Evolutionary conservation across 495 filamentous ascomycete genomes (phyloP).

Genomic region (Apiosordaria backusii): DNA sequence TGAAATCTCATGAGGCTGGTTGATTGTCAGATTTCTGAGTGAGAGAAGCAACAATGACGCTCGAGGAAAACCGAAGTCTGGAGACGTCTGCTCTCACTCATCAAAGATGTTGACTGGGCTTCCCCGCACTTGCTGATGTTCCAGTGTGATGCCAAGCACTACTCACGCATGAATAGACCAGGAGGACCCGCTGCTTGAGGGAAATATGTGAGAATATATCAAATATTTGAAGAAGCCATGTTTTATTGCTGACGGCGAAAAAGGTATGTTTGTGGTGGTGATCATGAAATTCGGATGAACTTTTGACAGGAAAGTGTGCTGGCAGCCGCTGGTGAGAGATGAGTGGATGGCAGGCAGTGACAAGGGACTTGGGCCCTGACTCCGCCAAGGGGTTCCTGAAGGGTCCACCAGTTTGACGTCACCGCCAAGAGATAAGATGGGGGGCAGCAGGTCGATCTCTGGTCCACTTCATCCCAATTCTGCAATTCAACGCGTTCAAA

Average conservation of each 20-base stretch:
- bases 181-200: neutral
- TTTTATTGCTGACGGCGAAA: neutral
- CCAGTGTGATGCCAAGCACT: neutral
- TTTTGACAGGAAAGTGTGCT: too few relatives aligned
- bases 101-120: neutral
- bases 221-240: neutral
- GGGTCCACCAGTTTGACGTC: neutral
- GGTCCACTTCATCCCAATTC: neutral
- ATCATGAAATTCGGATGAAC: neutral
- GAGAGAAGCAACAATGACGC: too few relatives aligned
- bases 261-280: neutral
- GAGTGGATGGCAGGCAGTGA: neutral
- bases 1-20: too few relatives aligned
- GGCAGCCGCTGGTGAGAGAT: too few relatives aligned
- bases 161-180: neutral
- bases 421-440: constrained; percentile 1
- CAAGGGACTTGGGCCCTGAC: neutral
- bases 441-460: constrained; percentile 17
- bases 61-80: neutral
- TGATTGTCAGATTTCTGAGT: too few relatives aligned
- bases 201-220: neutral
- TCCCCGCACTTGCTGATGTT: neutral
- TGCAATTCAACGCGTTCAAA: neutral
- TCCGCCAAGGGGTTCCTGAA: neutral
- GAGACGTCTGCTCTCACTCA: neutral